Base-by-base conservation (phyloP, 352 stramenopile species). In the Phytopythium chamaehyphon region DNA sequence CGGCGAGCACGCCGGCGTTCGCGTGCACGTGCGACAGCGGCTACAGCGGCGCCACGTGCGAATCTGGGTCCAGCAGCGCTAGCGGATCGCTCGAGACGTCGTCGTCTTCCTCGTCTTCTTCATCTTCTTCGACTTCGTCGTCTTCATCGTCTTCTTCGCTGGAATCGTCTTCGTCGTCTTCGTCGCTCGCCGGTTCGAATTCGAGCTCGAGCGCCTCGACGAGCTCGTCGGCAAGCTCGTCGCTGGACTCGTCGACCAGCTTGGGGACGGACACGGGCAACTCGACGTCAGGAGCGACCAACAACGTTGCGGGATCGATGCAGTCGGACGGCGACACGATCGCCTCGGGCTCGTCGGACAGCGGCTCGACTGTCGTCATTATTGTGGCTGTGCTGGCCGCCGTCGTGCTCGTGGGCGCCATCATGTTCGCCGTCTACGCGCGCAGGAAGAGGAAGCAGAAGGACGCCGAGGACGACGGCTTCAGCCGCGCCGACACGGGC, bases 401-500 rank as follows among this genome's bases (percentile, higher is more conserved):
- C 22, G 64, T 75, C 38, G 73, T 91, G 40, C 63, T 94, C 36
- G 54, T 91, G 3, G 76, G 63, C 16, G 81, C 77, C 5, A 64
- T 90, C 43, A 57, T 83, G 31, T 92, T 94, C 50, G 79, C 81
- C 37, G 65, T 90, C 47, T 79, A 88, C 64, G 80, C 82, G 37
- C 65, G 77, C 33, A 88, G 82, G 69, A 88, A 82, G 64, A 71
- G 66, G 38, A 83, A 75, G 24, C 58, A 86, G 51, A 65, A 86
- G 40, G 77, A 88, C 36, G 62, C 73, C 18, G 73, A 64, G 2
- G 62, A 47, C n/a, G 61, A 64, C 23, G 64, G 61, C 33, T 87
- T 88, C 36, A 73, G 70, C 22, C 69, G 64, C 47, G 57, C 62
- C 18, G 62, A 76, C 28, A 70, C 53, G 9, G 57, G 47, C 54